Percentiles rank a stretch among this genome's conserved stretches.
These are phyloP conservation scores for Suillus hirtellus DNA, from an alignment of 768 basidiomycete species.

Conservation along the genomic window DNA sequence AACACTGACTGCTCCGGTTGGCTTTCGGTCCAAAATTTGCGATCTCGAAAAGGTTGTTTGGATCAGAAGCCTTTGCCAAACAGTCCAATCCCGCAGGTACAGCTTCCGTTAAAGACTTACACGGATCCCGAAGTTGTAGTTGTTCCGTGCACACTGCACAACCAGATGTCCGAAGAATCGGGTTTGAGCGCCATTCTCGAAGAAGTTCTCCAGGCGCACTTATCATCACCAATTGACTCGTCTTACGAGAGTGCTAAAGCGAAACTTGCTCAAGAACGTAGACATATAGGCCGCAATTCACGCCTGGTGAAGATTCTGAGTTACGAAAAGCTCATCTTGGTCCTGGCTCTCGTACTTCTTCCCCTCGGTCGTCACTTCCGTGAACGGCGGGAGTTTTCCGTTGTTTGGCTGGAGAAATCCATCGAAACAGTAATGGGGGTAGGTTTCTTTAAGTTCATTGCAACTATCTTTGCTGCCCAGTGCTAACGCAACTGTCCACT, in stretches of 20 bases:
- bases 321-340: not conserved
- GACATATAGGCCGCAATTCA: not conserved
- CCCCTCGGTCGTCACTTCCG: not conserved
- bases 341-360: not conserved
- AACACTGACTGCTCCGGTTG: not conserved
- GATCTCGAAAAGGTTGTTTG: constrained; percentile 14
- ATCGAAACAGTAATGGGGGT: not conserved
- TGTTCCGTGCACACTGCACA: not conserved
- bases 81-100: not conserved
- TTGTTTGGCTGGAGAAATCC: not conserved
- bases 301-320: not conserved
- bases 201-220: not conserved
- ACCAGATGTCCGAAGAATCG: not conserved
- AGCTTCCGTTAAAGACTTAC: not conserved
- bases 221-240: not conserved
- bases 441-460: not conserved
- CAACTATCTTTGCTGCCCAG: not conserved
- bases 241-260: not conserved
- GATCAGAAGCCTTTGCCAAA: constrained; percentile 14
- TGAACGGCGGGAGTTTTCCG: not conserved
- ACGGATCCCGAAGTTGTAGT: not conserved
- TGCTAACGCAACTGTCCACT: not conserved
- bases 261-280: not conserved
- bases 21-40: constrained; percentile 5
- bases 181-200: not conserved